These are phyloP conservation scores for Pythium rishiriense DNA, from an alignment of 352 stramenopile genomes.

Conservation along the genomic window DNA sequence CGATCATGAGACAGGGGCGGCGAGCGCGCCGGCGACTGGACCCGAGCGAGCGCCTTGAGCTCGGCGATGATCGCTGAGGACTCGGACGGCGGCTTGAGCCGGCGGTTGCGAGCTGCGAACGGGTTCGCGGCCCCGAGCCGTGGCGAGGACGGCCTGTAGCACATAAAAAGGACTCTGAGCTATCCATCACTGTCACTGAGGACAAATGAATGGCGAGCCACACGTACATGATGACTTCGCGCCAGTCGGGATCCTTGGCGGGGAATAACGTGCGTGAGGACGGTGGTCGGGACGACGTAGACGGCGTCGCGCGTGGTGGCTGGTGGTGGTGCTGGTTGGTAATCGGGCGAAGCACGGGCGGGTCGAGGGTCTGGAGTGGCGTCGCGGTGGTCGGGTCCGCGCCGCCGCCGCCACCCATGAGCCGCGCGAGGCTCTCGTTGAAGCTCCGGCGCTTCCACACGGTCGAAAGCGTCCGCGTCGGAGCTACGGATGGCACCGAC, in stretches of 20 bases:
- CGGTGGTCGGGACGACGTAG: conserved; percentile 1
- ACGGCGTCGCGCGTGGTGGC: neutral
- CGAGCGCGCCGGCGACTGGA: neutral
- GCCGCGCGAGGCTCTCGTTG: conserved; percentile 1
- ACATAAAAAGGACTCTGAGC: neutral
- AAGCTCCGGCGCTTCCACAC: conserved; percentile 8
- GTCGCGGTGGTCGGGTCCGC: neutral
- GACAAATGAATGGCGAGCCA: too few relatives aligned
- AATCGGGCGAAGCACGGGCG: conserved; percentile 24
- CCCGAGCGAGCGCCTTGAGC: conserved; percentile 19
- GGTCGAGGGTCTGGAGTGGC: conserved; percentile 10
- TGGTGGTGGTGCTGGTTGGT: conserved; percentile 11
- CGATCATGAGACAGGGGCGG: neutral
- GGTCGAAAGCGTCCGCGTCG: neutral
- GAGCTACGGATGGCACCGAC: too few relatives aligned
- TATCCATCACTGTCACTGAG: neutral
- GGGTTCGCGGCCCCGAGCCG: conserved; percentile 1
- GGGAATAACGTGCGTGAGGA: conserved; percentile 19
- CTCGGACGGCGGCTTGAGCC: conserved; percentile 5
- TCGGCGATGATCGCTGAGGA: conserved; percentile 20
- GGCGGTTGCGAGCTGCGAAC: conserved; percentile 13
- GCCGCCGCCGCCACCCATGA: conserved; percentile 12
- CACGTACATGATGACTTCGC: conserved; percentile 31
- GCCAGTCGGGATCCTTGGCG: conserved; percentile 27
- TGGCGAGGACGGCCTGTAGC: conserved; percentile 21